Base-by-base conservation (phyloP, 352 stramenopile genomes). In the Phytophthora cryptogea region DNA sequence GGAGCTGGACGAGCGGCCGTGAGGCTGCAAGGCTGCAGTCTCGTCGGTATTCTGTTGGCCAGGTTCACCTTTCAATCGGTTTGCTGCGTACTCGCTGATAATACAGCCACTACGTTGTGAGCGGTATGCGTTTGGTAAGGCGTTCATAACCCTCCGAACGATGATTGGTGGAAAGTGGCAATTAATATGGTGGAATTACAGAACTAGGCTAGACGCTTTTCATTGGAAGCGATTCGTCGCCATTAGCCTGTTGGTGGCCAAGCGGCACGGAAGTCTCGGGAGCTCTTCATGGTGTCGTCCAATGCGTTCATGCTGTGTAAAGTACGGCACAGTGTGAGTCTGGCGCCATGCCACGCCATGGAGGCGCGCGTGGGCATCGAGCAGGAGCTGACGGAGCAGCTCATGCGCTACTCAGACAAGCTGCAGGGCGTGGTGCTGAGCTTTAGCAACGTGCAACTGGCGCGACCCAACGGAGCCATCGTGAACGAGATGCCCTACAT, bases 401-500 rank as follows among this genome's bases (percentile, higher is more conserved):
- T 94, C 4, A 94, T 94, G 84, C 79, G 74, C 40, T 92, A 92
- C 68, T 90, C 80, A n/a, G 80, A 92, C 37, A 63, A 68, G 20
- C 59, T 94, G 33, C 50, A 85, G 45, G 85, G 85, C 41, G 85
- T 94, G 11, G 68, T 94, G 32, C 62, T 94, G 39, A 76, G 78
- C 36, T 94, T 90, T 57, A 82, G 77, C 62, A 76, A 87, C 50
- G 72, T 92, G 36, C 55, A 80, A 48, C 70, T 94, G 32, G 69
- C 75, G 20, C 70, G 68, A 36, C 78, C 79, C 5, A 58, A 79
- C 33, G 85, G 83, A 36, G 58, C 67, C 55, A 92, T 94, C 64
- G 79, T 94, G 63, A 94, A 91, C 67, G 85, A 94, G 57, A 87
- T 87, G 76, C 85, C 85, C 14, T 92, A 75, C 69, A 89, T 94